These are phyloP conservation scores for Pugionium dolabratum DNA, from an alignment of 345 rosid species.

Conservation along the genomic window DNA sequence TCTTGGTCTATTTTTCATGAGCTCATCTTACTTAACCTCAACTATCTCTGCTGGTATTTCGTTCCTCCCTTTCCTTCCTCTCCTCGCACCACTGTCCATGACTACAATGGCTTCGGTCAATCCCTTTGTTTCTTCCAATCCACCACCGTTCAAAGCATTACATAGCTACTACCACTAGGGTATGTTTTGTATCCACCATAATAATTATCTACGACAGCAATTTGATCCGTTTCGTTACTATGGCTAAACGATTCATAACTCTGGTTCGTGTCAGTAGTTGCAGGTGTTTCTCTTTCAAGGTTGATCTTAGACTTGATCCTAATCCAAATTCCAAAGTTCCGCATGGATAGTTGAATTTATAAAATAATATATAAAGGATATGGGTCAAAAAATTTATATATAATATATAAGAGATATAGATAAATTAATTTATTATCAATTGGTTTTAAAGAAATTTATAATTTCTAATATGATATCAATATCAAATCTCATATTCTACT, in stretches of 20 bases:
- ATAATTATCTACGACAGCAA: constrained; percentile 32
- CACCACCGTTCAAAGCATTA: constrained; percentile 28
- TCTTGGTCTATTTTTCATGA: constrained; percentile 57
- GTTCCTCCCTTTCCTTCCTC: constrained; percentile 76
- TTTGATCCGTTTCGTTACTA: constrained; percentile 36
- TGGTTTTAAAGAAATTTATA: no score
- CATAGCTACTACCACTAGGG: constrained; percentile 22
- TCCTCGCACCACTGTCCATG: constrained; percentile 44
- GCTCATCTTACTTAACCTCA: constrained; percentile 95
- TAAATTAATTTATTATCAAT: no score
- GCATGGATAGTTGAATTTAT: no score
- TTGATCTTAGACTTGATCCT: no score
- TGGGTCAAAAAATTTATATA: no score
- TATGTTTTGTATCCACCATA: constrained; percentile 45
- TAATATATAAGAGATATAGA: no score
- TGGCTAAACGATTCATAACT: constrained; percentile 34
- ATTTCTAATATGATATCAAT: neutral
- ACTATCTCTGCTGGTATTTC: constrained; percentile 66
- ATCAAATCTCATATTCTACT: neutral
- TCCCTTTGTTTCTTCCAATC: constrained; percentile 25
- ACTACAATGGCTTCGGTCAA: constrained; percentile 40
- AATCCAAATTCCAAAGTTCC: no score
- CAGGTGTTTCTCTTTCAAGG: constrained; percentile 2
- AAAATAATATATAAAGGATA: no score
- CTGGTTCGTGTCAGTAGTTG: constrained; percentile 27